Base-by-base conservation (phyloP, 139 green algal genomes). In the Coelastrella sp. region DNA sequence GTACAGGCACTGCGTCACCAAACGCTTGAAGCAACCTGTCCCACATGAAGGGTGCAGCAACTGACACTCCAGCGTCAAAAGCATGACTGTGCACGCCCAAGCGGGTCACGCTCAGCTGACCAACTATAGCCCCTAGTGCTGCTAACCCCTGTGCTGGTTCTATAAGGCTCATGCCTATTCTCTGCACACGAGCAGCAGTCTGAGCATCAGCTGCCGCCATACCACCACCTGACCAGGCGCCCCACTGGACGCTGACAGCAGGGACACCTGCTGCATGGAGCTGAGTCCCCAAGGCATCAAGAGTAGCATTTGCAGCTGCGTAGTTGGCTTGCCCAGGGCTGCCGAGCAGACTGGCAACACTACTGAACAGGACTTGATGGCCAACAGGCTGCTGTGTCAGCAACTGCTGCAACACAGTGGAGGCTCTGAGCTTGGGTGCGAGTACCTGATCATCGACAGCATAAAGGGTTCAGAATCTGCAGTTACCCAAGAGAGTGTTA, bases 321-420 rank as follows among this genome's bases (percentile, higher is more conserved):
- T 98, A 98, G 88, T 95, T 97, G 83, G 90, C 88, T 84, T 98
- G 95, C 6, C 95, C 95, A 19, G 94, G 86, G 0, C 94, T 93
- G 0, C 95, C 95, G 15, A 98, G 75, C 34, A 98, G 84, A 5
- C 91, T 84, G 0, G 95, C 94, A 13, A 97, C 91, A 0, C 92
- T 96, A 25, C 94, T 97, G 90, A 98, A 98, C 40, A 98, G 85
- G 69, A 97, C 88, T 40, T 71, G 27, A 35, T 66, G 35, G 48
- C 57, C 48, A n/a, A 91, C 32, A 13, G 90, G 88, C 40, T 90
- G 87, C 93, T 92, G 75, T 93, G 34, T 41, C 53, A 87, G 41
- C 43, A 83, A 30, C 8, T 30, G 43, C 25, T 50, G 27, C 51
- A 89, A 25, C 25, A n/a, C 34, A 19, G 37, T 63, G 23, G 63